Evolutionary conservation across 2,329 filamentous ascomycete species (phyloP).

Genomic region (Pseudogymnoascus sp.): DNA sequence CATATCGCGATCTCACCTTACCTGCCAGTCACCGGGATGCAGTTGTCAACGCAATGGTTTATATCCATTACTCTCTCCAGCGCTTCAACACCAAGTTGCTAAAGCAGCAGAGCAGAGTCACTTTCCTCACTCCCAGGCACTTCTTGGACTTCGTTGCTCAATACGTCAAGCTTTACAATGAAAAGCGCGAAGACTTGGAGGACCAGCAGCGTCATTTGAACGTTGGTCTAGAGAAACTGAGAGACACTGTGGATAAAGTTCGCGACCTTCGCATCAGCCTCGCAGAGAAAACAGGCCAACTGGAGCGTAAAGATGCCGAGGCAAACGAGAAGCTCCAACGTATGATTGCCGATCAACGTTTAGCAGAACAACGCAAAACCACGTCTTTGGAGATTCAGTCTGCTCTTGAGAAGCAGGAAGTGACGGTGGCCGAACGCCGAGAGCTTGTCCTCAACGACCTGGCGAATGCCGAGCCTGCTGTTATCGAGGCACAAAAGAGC

Average conservation of each 20-base stretch:
- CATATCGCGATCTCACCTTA: conserved; percentile 75
- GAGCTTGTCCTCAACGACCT: conserved; percentile 83
- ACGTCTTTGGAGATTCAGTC: conserved; percentile 84
- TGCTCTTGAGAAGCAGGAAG: conserved; percentile 81
- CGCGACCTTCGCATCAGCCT: conserved; percentile 83
- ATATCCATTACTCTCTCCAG: conserved; percentile 92
- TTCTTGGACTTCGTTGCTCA: conserved; percentile 98
- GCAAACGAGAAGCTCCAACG: conserved; percentile 95
- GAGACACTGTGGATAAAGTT: conserved; percentile 96
- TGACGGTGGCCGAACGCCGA: conserved; percentile 73
- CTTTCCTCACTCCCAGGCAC: conserved; percentile 90
- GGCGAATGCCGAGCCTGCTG: conserved; percentile 85
- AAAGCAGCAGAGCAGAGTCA: conserved; percentile 86
- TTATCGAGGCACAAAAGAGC: conserved; percentile 86
- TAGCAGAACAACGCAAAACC: conserved; percentile 85
- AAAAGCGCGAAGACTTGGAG: conserved; percentile 96
- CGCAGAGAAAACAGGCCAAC: conserved; percentile 86
- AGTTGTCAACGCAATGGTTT: conserved; percentile 97
- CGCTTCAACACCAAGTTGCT: conserved; percentile 80
- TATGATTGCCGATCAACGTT: conserved; percentile 93
- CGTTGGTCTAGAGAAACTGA: conserved; percentile 92
- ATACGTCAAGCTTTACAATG: conserved; percentile 94
- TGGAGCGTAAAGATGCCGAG: conserved; percentile 89
- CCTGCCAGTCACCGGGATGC: conserved; percentile 87
- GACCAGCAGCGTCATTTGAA: conserved; percentile 98